Evolutionary conservation across 1,284 basidiomycete genomes (phyloP), one percentile per base, ranked within the genome.

Genomic region (Cutaneotrichosporon sp.): DNA sequence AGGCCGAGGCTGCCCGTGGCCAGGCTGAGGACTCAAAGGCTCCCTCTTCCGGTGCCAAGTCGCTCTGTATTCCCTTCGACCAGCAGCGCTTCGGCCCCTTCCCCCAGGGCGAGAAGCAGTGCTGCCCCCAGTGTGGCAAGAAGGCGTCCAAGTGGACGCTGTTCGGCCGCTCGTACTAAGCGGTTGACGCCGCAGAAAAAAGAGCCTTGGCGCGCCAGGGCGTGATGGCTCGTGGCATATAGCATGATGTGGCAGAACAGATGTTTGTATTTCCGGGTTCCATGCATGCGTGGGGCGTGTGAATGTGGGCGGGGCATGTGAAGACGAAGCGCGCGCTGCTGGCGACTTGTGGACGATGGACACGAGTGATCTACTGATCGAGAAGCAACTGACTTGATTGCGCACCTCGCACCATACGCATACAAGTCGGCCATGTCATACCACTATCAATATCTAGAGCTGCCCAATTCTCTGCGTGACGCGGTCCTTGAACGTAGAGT

Each of bases 11-110:
- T 60, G 38, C 22, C 21, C 36, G 38, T 26, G 92, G 77, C 53
- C 70, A 90, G 76, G 90, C 90, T 26, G 89, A 91, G 74, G 94
- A 97, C 76, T 92, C 93, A 77, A 89, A 92, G 40, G 95, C 95
- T 22, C 97, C 96, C 0, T 96, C 92, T n/a, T 94, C 96, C 38
- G 96, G 96, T 60, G 97, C 97, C 67, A 99, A 99, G 82, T 94
- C 92, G 7, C 88, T 99, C 13, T 92, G 90, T 73, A 98, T 99
- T 83, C 96, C 97, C 18, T 96, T 96, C 78, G 92, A 98, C 76
- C 96, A 99, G 82, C 85, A 83, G 6, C 85, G 85, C 56, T 97
- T 88, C 86, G 84, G 88, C 16, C 82, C 86, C 47, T 80, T 80
- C 75, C 76, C 78, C 26, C 75, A 80, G 36, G 91, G 94, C 72